Base-by-base conservation (phyloP, 179 eudicot species). In the Dionaea muscipula region DNA sequence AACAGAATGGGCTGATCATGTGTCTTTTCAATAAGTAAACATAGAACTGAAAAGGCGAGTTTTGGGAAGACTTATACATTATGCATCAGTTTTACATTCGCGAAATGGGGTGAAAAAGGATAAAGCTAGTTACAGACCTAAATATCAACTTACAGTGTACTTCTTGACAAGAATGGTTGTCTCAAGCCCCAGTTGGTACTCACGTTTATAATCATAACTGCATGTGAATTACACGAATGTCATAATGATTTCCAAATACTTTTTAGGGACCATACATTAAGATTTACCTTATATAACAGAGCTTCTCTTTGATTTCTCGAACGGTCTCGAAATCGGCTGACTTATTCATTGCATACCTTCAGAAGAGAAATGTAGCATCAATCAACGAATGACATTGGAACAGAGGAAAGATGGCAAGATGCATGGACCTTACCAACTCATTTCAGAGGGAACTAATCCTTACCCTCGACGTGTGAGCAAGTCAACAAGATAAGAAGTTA, bases 181-280 rank as follows among this genome's bases (percentile, higher is more conserved):
- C 72, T 91, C 98, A 65, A 91, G 95, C 57, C 98, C 98, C 80
- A 91, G 66, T 46, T 91, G 95, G 70, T 91, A 87, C 56, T 91
- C 98, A 66, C 98, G 76, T 73, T 84, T 91, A 75, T 91, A 87
- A 77, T 91, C 98, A 63, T 87, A 80, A 76, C 98, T 91, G 96
- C 80, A 74, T 47, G 62, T 15, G 51, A 38, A 51, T 38, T 24
- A 35, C 33, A 41, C 62, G 53, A 24, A 68, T 52, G 60, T 56
- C 33, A 46, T 21, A 28, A 15, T 41, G 47, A 57, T 33, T 31
- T 35, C 22, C 25, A 58, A n/a, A 33, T n/a, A 44, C 36, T 41
- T 8, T 18, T 37, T 31, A 27, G 1, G 21, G 40, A 6, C 20
- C 13, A 36, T 39, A 41, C 53, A 22, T n/a, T 14, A 0, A 47